Base-by-base conservation (phyloP, 768 basidiomycete genomes). In the Strobilomyces confusus region DNA sequence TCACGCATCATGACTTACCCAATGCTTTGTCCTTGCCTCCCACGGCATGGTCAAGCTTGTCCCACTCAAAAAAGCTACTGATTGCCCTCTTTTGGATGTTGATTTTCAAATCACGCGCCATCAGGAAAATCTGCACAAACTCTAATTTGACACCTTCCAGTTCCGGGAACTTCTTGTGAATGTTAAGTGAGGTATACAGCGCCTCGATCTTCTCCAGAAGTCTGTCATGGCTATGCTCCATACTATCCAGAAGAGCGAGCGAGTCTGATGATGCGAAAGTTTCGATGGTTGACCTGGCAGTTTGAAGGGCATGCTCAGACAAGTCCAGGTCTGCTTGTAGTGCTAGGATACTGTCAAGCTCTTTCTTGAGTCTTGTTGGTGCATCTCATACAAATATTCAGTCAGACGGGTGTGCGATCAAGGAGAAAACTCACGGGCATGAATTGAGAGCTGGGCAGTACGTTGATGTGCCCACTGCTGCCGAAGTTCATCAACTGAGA, bases 261-360 rank as follows among this genome's bases (percentile, higher is more conserved):
- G 0, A 23, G 17, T 7, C 53, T 22, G 3, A 75, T 60, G 15
- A 50, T 49, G 4, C 49, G 26, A 0, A 75, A 55, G 36, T 56
- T 0, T 46, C 20, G 5, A 72, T 51, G 0, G 52, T 43, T 0
- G 23, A 17, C 15, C 44, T 44, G 2, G 59, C 57, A 11, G 43
- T 43, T n/a, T 58, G 30, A 7, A 72, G 62, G 1, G 63, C 51
- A 1, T 48, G 55, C 17, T 72, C 66, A 1, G 69, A 48, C 12
- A 22, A 41, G 5, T 71, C 63, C 8, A 72, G 29, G 17, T 68
- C 51, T 0, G 64, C 62, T 49, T 73, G 72, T 2, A 75, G 14
- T 5, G 5, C 22, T 5, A 53, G 19, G 0, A 59, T 40, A 4
- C 23, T 32, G 3, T 58, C 41, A 1, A 58, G 54, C 3, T 57